A percentile compares a stretch with the other conserved stretches of the same genome.
Conservation (phyloP, 108 stramenopile genomes). For the Cyclotella cryptica region DNA sequence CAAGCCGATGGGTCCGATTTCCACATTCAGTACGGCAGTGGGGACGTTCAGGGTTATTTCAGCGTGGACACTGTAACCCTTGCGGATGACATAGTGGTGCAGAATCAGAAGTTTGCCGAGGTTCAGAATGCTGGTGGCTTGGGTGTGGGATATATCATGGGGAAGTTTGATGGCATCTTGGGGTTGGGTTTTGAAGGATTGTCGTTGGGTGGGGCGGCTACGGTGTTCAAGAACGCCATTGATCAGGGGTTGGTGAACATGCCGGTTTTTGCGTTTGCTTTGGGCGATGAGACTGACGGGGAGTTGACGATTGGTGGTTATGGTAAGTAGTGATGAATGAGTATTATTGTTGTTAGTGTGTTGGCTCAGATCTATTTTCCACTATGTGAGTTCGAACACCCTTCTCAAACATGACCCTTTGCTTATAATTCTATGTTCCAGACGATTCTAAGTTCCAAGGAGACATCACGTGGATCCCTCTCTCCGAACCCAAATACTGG, state of each 20-base stretch:
- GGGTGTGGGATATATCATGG: slow-evolving; percentile 93
- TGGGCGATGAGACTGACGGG: slow-evolving; percentile 91
- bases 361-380: too few relatives aligned
- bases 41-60: slow-evolving; percentile 83
- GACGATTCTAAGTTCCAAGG: slow-evolving; percentile 78
- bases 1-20: slow-evolving; percentile 64
- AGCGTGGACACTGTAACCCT: slow-evolving; percentile 74
- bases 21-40: slow-evolving; percentile 89
- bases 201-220: slow-evolving; percentile 84
- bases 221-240: slow-evolving; percentile 95
- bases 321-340: slow-evolving; percentile 41
- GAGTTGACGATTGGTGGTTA: slow-evolving; percentile 97
- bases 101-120: slow-evolving; percentile 84
- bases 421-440: neutral
- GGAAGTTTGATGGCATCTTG: slow-evolving; percentile 98
- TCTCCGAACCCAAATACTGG: slow-evolving; percentile 92
- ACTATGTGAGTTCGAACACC: too few relatives aligned
- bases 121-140: slow-evolving; percentile 96
- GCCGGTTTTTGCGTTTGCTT: slow-evolving; percentile 95
- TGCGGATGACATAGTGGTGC: slow-evolving; percentile 74
- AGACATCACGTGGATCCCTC: slow-evolving; percentile 78
- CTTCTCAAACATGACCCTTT: neutral
- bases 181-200: slow-evolving; percentile 96
- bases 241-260: slow-evolving; percentile 76
- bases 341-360: too few relatives aligned